Percentiles rank a stretch among this genome's conserved stretches.
Conservation (phyloP, 2,329 filamentous ascomycete genomes). For the Fusarium oligoseptatum region DNA sequence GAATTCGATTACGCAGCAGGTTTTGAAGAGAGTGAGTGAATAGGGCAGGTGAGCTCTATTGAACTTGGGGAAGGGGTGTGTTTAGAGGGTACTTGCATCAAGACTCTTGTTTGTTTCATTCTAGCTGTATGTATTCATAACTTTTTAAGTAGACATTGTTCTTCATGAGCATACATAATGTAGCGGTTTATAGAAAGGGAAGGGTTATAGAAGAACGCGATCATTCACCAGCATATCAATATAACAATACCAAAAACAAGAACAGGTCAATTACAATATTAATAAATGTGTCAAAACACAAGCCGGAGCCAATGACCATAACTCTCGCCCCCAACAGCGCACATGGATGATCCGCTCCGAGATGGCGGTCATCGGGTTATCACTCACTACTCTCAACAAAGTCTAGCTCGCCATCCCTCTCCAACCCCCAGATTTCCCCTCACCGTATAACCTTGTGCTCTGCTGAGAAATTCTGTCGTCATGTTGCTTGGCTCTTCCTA, state of each 20-base stretch:
- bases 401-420: not conserved
- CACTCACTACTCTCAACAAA: slow-evolving; percentile 7
- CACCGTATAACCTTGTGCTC: not conserved
- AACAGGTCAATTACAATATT: not conserved
- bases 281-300: not conserved
- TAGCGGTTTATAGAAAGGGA: not conserved
- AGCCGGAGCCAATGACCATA: not conserved
- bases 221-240: not conserved
- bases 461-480: not conserved
- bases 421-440: not conserved
- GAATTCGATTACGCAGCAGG: not conserved
- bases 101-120: not conserved
- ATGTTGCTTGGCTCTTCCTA: not conserved
- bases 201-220: not conserved
- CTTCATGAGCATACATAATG: not conserved
- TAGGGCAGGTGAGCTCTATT: not conserved
- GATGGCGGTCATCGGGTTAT: not conserved
- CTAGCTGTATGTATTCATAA: not conserved
- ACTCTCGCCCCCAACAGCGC: not conserved
- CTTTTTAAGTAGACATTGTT: not conserved
- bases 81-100: not conserved
- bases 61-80: too few relatives aligned
- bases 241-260: not conserved
- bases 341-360: not conserved
- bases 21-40: not conserved